phyloP scores from a whole-genome alignment of 345 rosid genomes.

The Populus nigra region DNA sequence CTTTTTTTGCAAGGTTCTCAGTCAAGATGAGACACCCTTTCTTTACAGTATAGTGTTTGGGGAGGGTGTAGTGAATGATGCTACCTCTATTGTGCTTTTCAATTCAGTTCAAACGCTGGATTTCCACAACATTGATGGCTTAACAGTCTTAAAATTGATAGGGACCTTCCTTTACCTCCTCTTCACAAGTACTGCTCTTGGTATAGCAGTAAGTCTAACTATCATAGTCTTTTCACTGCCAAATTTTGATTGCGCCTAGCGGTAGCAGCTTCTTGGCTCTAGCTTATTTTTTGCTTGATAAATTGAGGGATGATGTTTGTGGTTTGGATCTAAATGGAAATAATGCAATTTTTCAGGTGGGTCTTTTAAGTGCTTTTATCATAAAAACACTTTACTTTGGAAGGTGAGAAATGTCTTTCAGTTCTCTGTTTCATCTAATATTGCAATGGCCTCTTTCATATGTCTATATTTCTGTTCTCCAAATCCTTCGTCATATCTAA shows the following conservation, averaged over 20 bases:
- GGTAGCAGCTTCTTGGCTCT: not conserved
- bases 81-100: slow-evolving; percentile 72
- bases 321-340: slow-evolving; percentile 3
- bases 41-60: slow-evolving; percentile 73
- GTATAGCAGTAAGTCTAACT: slow-evolving; percentile 49
- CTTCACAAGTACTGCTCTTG: slow-evolving; percentile 58
- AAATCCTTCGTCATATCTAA: not conserved
- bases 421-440: not conserved
- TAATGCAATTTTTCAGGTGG: slow-evolving; percentile 39
- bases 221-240: not conserved
- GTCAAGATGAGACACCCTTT: slow-evolving; percentile 76
- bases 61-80: slow-evolving; percentile 82
- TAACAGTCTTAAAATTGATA: slow-evolving; percentile 39
- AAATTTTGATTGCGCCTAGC: no score
- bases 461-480: not conserved
- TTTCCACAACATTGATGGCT: slow-evolving; percentile 33
- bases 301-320: not conserved
- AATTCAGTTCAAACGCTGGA: slow-evolving; percentile 57
- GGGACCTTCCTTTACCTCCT: slow-evolving; percentile 66
- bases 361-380: slow-evolving; percentile 63
- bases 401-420: slow-evolving; percentile 33
- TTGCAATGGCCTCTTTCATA: not conserved
- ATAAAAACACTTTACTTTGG: slow-evolving; percentile 64
- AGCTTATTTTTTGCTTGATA: not conserved
- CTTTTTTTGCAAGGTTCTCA: slow-evolving; percentile 49